These are phyloP conservation scores for Saturnispora serradocipensis DNA, from an alignment of 805 yeast genomes.

Conservation along the genomic window DNA sequence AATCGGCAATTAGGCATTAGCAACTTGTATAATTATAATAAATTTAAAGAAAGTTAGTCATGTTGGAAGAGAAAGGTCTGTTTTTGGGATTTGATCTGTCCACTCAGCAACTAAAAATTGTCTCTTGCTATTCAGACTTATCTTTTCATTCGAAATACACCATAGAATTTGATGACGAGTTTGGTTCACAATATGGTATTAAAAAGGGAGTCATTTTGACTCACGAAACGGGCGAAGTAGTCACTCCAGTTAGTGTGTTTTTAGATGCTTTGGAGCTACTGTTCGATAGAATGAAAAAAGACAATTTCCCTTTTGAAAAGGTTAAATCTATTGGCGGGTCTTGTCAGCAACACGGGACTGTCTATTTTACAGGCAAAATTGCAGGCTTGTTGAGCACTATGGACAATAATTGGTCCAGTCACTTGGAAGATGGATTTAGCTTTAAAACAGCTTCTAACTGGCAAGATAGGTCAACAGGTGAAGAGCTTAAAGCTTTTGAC, in stretches of 20 bases:
- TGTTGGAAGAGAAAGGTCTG: constrained; percentile 13
- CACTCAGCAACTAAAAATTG: constrained; percentile 79
- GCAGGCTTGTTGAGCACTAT: constrained; percentile 32
- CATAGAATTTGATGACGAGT: constrained; percentile 69
- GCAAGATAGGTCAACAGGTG: constrained; percentile 87
- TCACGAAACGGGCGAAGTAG: constrained; percentile 48
- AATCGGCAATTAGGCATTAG: too few species aligned
- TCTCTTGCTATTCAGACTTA: constrained; percentile 49
- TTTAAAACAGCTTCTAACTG: constrained; percentile 73
- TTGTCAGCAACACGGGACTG: constrained; percentile 89
- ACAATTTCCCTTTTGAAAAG: constrained; percentile 44
- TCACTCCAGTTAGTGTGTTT: constrained; percentile 87
- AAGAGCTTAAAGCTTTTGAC: constrained; percentile 58
- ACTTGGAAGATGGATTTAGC: constrained; percentile 43
- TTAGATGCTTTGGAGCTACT: constrained; percentile 68
- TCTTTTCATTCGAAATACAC: constrained; percentile 41
- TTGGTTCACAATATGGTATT: constrained; percentile 48
- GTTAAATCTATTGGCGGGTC: constrained; percentile 74
- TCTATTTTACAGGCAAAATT: constrained; percentile 59
- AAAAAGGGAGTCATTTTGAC: constrained; percentile 60
- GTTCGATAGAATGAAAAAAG: constrained; percentile 40
- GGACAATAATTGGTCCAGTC: constrained; percentile 34
- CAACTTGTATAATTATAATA: neutral
- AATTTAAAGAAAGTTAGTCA: neutral
- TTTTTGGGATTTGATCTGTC: constrained; percentile 78